Percentiles rank a stretch among this genome's conserved stretches.
Evolutionary conservation across 208 protist genomes (phyloP).

Genomic region (Trypanosoma boissoni): DNA sequence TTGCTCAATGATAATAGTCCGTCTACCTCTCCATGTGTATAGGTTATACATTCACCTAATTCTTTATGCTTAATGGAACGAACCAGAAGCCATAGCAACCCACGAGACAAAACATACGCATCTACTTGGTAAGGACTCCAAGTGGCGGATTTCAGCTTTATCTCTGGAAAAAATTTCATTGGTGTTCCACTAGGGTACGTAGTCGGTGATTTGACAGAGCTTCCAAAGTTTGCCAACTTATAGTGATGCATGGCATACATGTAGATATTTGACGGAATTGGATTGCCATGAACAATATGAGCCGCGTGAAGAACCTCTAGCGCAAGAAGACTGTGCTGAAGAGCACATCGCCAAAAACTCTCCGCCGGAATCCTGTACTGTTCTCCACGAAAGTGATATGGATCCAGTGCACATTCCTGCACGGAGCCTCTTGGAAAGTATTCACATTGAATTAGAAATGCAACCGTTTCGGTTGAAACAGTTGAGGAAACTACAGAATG

Average conservation of each 20-base stretch:
- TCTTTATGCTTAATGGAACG: conserved; percentile 3
- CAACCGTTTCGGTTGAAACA: conserved; percentile 17
- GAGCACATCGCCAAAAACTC: conserved; percentile 28
- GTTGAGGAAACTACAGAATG: conserved; percentile 12
- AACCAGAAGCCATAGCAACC: conserved; percentile 17
- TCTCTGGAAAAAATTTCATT: conserved; percentile 8
- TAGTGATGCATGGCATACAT: conserved; percentile 22
- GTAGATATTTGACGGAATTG: conserved; percentile 47
- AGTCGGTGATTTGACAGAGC: conserved; percentile 22
- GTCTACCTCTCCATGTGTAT: background rate
- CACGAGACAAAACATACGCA: conserved; percentile 25
- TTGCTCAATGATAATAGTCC: background rate
- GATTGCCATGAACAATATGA: conserved; percentile 53
- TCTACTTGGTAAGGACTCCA: conserved; percentile 30
- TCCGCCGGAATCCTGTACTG: conserved; percentile 9
- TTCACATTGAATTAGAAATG: conserved; percentile 61
- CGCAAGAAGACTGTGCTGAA: conserved; percentile 39
- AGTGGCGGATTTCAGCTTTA: background rate
- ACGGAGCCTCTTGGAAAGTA: conserved; percentile 60
- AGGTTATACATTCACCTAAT: background rate
- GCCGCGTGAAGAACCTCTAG: conserved; percentile 44
- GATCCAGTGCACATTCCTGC: conserved; percentile 39
- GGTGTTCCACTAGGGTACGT: conserved; percentile 25
- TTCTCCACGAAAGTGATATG: conserved; percentile 6
- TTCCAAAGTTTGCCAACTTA: conserved; percentile 63